Conservation (phyloP, 2,329 filamentous ascomycete species). For the Leptographium wingfieldii region DNA sequence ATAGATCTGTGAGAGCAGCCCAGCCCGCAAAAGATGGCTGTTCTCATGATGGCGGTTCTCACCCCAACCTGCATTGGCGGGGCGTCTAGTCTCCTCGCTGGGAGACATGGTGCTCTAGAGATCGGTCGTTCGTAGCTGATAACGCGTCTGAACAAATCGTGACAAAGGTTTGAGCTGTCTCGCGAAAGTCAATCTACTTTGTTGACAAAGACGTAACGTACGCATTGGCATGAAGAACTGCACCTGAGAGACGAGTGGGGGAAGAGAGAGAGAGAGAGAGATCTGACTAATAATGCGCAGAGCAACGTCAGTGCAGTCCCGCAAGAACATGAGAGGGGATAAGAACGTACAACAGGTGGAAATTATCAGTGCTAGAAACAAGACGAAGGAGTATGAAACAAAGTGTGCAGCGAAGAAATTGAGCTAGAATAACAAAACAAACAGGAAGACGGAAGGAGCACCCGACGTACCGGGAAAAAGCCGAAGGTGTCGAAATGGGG, state of each 20-base stretch:
- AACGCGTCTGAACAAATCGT: background rate
- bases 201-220: no score
- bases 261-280: no score
- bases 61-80: background rate
- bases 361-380: no score
- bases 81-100: background rate
- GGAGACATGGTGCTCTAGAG: background rate
- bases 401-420: background rate
- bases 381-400: background rate
- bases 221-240: no score
- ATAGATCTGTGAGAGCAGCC: background rate
- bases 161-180: no score
- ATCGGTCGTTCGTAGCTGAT: background rate
- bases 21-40: background rate
- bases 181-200: no score
- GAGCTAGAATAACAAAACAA: background rate
- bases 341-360: no score
- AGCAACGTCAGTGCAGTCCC: no score
- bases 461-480: background rate
- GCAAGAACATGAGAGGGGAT: no score
- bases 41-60: background rate
- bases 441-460: background rate
- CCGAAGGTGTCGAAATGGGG: background rate
- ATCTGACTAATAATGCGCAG: no score
- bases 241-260: no score